A percentile compares a stretch with the other conserved stretches of the same genome.
Conservation (phyloP, 306 rosid species). For the Cicer judaicum region DNA sequence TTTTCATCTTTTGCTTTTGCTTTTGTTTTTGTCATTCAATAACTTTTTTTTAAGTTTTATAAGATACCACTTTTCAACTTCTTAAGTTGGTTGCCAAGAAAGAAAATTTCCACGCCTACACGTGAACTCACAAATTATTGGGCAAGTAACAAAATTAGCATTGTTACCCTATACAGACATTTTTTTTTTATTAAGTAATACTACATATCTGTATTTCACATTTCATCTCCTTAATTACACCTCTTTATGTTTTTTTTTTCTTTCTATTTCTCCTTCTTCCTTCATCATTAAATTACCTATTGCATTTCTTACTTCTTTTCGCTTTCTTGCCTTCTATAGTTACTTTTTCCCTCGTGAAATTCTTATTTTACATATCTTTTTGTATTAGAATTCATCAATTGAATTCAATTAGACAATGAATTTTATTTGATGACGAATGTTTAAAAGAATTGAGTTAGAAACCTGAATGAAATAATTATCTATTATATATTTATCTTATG, state of each 20-base stretch:
- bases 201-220: neutral
- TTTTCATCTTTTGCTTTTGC: conserved; percentile 39
- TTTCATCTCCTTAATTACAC: conserved; percentile 16
- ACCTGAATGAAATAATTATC: no score
- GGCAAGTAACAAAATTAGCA: neutral
- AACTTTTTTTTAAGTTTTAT: conserved; percentile 41
- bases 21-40: conserved; percentile 35
- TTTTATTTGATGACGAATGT: no score
- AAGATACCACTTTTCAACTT: conserved; percentile 38
- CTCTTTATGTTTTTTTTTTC: conserved; percentile 18
- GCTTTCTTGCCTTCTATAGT: neutral
- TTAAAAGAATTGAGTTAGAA: no score
- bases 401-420: no score
- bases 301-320: neutral
- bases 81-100: conserved; percentile 42
- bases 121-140: conserved; percentile 4
- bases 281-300: neutral
- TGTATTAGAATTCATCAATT: no score
- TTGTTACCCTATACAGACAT: neutral
- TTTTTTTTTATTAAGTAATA: neutral
- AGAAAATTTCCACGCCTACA: conserved; percentile 35
- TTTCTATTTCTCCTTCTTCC: neutral
- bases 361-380: no score
- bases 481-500: no score
- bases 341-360: neutral